Percentiles rank a stretch among this genome's conserved stretches.
Conservation (phyloP, 345 rosid species). For the Carallia pectinifolia region DNA sequence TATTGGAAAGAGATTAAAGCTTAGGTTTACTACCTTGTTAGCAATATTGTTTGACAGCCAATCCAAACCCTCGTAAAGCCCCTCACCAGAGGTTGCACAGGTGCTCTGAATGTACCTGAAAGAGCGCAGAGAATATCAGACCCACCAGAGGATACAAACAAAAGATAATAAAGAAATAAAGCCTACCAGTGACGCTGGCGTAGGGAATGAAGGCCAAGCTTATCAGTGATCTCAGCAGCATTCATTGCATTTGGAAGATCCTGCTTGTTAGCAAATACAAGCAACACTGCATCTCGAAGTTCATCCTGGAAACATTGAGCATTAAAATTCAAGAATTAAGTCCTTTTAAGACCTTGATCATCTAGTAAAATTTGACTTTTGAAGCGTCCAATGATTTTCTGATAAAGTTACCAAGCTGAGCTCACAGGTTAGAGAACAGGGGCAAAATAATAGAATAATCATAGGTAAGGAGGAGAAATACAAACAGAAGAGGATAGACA, state of each 20-base stretch:
- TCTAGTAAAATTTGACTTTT: too few species aligned
- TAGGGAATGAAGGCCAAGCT: slow-evolving; percentile 1
- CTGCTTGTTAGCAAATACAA: slow-evolving; percentile 7
- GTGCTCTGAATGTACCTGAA: slow-evolving; percentile 6
- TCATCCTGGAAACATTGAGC: neutral
- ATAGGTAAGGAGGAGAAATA: too few species aligned
- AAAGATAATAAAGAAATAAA: neutral
- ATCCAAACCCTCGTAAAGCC: slow-evolving; percentile 1
- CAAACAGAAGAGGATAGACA: too few species aligned
- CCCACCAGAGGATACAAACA: neutral
- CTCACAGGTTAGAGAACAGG: too few species aligned
- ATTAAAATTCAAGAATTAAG: neutral
- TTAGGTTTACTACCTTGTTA: neutral
- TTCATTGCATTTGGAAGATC: slow-evolving; percentile 8
- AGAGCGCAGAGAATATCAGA: neutral
- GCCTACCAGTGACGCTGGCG: slow-evolving; percentile 7
- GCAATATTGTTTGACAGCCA: slow-evolving; percentile 4
- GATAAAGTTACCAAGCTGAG: too few species aligned
- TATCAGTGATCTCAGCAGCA: slow-evolving; percentile 6
- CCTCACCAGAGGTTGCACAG: slow-evolving; percentile 6
- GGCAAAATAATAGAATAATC: too few species aligned
- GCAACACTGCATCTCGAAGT: slow-evolving; percentile 4
- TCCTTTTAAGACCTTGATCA: too few species aligned
- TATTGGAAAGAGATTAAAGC: neutral
- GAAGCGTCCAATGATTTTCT: too few species aligned